These are phyloP conservation scores for Stagonosporopsis chrysanthemi DNA, from an alignment of 2,329 filamentous ascomycete genomes.

Conservation along the genomic window DNA sequence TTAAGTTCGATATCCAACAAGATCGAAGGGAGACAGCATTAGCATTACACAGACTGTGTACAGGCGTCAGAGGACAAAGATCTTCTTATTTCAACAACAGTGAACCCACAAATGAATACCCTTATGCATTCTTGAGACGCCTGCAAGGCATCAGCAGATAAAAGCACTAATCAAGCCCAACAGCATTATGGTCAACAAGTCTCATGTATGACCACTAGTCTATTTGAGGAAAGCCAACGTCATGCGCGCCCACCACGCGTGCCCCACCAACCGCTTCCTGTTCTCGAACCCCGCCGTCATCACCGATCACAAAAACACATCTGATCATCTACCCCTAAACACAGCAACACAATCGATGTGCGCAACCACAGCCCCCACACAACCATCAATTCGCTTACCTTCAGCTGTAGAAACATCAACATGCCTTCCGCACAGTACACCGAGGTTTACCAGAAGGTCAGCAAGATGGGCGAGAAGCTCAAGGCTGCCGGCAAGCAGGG, in stretches of 20 bases:
- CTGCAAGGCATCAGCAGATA: not conserved
- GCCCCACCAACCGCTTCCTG: conserved; percentile 17
- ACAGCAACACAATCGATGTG: conserved; percentile 10
- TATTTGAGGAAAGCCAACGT: conserved; percentile 14
- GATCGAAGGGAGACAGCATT: conserved; percentile 1
- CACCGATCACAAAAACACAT: conserved; percentile 19
- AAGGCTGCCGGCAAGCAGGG: conserved; percentile 35
- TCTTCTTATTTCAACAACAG: not conserved
- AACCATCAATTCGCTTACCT: not conserved
- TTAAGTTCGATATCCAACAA: not conserved
- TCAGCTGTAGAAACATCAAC: conserved; percentile 9
- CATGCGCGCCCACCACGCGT: conserved; percentile 24
- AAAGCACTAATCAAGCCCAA: not conserved
- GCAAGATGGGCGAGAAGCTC: conserved; percentile 42
- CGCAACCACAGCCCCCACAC: not conserved
- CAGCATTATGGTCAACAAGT: not conserved
- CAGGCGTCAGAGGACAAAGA: conserved; percentile 3
- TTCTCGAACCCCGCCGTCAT: conserved; percentile 17
- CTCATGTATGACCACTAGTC: not conserved
- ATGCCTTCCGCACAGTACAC: conserved; percentile 44
- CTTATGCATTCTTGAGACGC: not conserved
- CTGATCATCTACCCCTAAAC: conserved; percentile 5
- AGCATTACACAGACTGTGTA: conserved; percentile 12
- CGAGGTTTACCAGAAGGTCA: conserved; percentile 42
- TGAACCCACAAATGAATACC: not conserved